Evolutionary conservation across 306 rosid genomes (phyloP).

Genomic region (Dryas drummondii): DNA sequence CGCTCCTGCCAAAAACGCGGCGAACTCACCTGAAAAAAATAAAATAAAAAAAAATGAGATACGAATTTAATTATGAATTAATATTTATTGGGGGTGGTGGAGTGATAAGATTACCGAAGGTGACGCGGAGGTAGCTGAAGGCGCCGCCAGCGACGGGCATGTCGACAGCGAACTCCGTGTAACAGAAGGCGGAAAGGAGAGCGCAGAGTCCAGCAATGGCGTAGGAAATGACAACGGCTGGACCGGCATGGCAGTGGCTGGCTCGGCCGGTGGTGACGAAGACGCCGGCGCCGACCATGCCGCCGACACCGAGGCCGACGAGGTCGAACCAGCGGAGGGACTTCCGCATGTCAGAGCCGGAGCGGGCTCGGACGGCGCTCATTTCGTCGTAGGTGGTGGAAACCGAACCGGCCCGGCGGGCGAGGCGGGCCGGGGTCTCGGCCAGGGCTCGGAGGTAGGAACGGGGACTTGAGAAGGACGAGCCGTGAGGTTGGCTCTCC

Average conservation of each 20-base stretch:
- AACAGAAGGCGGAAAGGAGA: slow-evolving; percentile 90
- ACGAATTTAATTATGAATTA: background rate
- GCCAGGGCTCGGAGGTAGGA: slow-evolving; percentile 62
- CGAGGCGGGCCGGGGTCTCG: slow-evolving; percentile 63
- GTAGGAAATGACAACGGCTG: slow-evolving; percentile 72
- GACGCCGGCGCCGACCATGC: slow-evolving; percentile 94
- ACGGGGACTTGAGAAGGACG: slow-evolving; percentile 68
- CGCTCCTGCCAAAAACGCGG: slow-evolving; percentile 80
- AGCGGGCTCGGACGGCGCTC: slow-evolving; percentile 53
- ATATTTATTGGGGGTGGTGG: too few relatives aligned
- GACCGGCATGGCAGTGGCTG: slow-evolving; percentile 57
- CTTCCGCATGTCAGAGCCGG: slow-evolving; percentile 64
- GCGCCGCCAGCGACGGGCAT: slow-evolving; percentile 99
- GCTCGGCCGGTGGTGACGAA: slow-evolving; percentile 86
- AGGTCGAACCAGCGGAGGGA: slow-evolving; percentile 86
- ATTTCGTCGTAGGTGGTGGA: slow-evolving; percentile 75
- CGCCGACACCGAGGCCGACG: slow-evolving; percentile 72
- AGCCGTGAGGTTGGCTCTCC: slow-evolving; percentile 39
- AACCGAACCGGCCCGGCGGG: slow-evolving; percentile 64
- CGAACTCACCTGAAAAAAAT: slow-evolving; percentile 61
- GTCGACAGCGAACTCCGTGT: slow-evolving; percentile 95
- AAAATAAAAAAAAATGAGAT: background rate
- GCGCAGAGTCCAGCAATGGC: slow-evolving; percentile 98
- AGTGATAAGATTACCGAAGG: slow-evolving; percentile 49
- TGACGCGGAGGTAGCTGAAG: slow-evolving; percentile 91